Conservation (phyloP, 2,329 filamentous ascomycete species). For the Tolypocladium ophioglossoides region DNA sequence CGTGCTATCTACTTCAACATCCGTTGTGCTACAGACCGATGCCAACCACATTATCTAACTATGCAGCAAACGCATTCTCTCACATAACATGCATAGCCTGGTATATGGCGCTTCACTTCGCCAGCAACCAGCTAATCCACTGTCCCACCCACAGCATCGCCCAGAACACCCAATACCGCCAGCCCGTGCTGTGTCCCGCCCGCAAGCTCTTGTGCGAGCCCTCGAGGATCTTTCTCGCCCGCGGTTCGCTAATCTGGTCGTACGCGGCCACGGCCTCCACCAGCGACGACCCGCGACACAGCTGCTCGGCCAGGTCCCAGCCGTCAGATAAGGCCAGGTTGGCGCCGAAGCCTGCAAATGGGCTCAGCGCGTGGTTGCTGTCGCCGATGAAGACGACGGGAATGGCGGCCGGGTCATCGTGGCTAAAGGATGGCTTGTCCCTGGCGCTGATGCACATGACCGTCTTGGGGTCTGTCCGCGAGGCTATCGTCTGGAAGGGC, state of each 20-base stretch:
- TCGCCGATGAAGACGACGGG: constrained; percentile 37
- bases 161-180: constrained; percentile 12
- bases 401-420: constrained; percentile 13
- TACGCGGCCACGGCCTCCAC: constrained; percentile 19
- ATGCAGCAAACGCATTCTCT: too few relatives aligned
- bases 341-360: constrained; percentile 37
- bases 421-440: constrained; percentile 33
- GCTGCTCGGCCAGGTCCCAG: constrained; percentile 31
- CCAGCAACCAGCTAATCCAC: constrained; percentile 10
- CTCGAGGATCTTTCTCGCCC: constrained; percentile 16
- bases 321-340: constrained; percentile 36
- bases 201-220: constrained; percentile 12
- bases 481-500: constrained; percentile 28
- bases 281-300: constrained; percentile 18
- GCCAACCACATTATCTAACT: too few relatives aligned
- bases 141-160: constrained; percentile 9
- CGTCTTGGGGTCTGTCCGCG: constrained; percentile 25
- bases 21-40: too few relatives aligned
- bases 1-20: too few relatives aligned
- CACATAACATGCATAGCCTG: too few relatives aligned
- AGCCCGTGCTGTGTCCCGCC: constrained; percentile 13
- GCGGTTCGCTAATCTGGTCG: constrained; percentile 23
- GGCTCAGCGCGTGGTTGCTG: constrained; percentile 37
- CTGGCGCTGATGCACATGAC: constrained; percentile 27
- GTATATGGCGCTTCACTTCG: not conserved